Conservation (phyloP, 352 stramenopile species). For the Phytophthora pini region DNA sequence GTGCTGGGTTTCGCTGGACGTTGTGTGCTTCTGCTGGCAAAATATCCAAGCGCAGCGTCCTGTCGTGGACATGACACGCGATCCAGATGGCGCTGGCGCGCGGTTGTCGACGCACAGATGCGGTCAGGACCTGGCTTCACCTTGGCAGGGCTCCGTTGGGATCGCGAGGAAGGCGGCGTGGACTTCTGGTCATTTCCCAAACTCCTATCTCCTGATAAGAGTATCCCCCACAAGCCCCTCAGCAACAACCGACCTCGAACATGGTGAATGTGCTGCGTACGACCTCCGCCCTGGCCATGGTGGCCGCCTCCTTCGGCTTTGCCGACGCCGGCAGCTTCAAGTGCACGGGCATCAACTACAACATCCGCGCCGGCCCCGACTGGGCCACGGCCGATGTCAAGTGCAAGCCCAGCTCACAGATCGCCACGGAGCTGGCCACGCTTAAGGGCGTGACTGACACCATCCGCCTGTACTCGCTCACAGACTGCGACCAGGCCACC, state of each 20-base stretch:
- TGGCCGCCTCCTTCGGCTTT: conserved; percentile 25
- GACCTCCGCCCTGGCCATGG: conserved; percentile 36
- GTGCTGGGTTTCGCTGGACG: conserved; percentile 21
- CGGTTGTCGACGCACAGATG: conserved; percentile 1
- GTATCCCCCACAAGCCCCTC: conserved; percentile 17
- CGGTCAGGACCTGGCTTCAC: neutral
- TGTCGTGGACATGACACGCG: conserved; percentile 21
- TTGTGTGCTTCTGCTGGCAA: neutral
- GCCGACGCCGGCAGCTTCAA: conserved; percentile 46
- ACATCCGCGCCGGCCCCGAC: conserved; percentile 66
- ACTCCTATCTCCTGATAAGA: conserved; percentile 35
- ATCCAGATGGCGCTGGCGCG: conserved; percentile 22
- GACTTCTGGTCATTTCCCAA: conserved; percentile 33
- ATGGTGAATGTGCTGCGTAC: conserved; percentile 47
- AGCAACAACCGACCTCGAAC: conserved; percentile 6
- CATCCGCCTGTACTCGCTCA: conserved; percentile 61
- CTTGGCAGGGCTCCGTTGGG: neutral
- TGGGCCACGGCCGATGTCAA: conserved; percentile 52
- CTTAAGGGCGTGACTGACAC: conserved; percentile 56
- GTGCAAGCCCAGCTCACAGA: conserved; percentile 60
- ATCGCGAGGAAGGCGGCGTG: neutral
- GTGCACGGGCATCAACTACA: conserved; percentile 77
- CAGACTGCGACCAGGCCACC: conserved; percentile 56
- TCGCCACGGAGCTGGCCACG: conserved; percentile 52
- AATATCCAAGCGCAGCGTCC: conserved; percentile 26